Evolutionary conservation across 768 basidiomycete species (phyloP).

Genomic region (Tricholoma bakamatsutake): DNA sequence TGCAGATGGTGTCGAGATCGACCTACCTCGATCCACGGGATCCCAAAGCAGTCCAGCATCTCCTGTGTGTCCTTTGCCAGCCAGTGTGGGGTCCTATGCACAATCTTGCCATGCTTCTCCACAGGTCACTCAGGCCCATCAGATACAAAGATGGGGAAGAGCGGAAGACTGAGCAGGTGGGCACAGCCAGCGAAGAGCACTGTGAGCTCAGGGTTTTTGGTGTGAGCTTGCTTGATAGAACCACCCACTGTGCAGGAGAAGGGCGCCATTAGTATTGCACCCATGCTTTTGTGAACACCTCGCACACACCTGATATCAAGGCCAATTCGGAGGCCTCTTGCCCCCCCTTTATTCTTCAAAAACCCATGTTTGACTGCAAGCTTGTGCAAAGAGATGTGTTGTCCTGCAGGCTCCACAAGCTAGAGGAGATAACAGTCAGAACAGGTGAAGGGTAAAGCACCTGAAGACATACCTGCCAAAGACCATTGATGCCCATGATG

Average conservation of each 20-base stretch:
- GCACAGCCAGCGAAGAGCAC: constrained; percentile 4
- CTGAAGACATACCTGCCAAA: neutral
- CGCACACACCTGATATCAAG: constrained; percentile 10
- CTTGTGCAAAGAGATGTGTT: neutral
- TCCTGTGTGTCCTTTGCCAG: too few relatives aligned
- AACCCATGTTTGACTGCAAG: constrained; percentile 9
- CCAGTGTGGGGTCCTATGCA: constrained; percentile 31
- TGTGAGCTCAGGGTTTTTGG: constrained; percentile 11
- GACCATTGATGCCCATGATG: neutral
- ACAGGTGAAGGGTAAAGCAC: neutral
- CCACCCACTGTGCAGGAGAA: constrained; percentile 4
- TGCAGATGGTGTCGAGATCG: neutral
- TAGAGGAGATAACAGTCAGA: neutral
- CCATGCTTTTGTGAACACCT: too few relatives aligned
- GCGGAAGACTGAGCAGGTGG: neutral
- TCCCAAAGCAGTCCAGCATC: too few relatives aligned
- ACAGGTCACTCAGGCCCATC: neutral
- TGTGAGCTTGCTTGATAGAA: constrained; percentile 5
- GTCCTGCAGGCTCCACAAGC: neutral
- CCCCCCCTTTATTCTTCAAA: constrained; percentile 2
- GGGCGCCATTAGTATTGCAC: neutral
- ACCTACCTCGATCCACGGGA: neutral
- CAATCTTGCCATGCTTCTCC: constrained; percentile 27
- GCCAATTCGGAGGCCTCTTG: constrained; percentile 5
- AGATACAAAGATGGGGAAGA: neutral